These are phyloP conservation scores for Xenoacremonium recifei DNA, from an alignment of 2,329 filamentous ascomycete species.

Conservation along the genomic window DNA sequence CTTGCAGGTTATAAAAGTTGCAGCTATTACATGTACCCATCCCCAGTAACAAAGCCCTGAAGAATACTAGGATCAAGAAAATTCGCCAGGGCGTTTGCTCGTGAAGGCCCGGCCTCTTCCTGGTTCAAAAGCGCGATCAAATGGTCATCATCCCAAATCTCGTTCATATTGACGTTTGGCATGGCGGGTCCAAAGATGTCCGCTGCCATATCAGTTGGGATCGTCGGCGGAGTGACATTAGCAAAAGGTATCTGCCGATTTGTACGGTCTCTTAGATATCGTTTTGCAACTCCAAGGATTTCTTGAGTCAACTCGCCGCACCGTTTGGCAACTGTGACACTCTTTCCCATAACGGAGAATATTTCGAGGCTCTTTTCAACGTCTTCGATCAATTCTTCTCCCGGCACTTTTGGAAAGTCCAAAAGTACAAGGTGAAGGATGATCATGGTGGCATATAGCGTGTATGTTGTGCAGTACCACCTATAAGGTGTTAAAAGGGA, in stretches of 20 bases:
- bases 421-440: constrained; percentile 2
- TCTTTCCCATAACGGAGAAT: constrained; percentile 1
- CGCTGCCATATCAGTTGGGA: neutral
- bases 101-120: neutral
- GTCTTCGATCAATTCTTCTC: constrained; percentile 2
- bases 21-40: neutral
- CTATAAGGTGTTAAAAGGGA: neutral
- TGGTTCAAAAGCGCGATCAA: constrained; percentile 2
- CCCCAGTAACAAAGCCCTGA: constrained; percentile 2
- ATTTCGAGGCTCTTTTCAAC: constrained; percentile 2
- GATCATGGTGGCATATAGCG: constrained; percentile 4
- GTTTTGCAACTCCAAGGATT: constrained; percentile 3
- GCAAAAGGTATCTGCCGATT: neutral
- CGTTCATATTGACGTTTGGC: neutral
- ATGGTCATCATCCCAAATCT: constrained; percentile 4
- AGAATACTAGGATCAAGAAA: constrained; percentile 4
- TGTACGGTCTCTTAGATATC: neutral
- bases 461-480: constrained; percentile 5
- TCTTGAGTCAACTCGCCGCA: constrained; percentile 3
- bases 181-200: constrained; percentile 1
- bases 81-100: constrained; percentile 3
- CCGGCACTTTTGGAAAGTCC: constrained; percentile 1
- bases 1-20: neutral
- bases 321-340: constrained; percentile 1
- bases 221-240: neutral